Percentiles rank a stretch among this genome's conserved stretches.
phyloP scores from a whole-genome alignment of 2,329 filamentous ascomycete genomes.

The Sporothrix protearum region DNA sequence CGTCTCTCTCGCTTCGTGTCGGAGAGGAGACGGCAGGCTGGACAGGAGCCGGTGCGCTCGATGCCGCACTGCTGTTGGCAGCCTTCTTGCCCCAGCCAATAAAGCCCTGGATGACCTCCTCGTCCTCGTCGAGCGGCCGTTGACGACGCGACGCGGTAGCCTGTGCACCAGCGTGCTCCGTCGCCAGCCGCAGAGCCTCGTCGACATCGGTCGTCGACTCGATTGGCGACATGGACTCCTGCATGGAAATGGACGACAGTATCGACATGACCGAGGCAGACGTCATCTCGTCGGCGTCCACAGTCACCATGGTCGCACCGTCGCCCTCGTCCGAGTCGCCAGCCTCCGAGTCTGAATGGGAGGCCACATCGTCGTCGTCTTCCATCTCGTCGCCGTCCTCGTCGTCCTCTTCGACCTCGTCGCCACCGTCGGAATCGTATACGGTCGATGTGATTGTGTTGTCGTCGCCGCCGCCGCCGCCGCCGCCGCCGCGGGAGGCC shows the following conservation, averaged over 20 bases:
- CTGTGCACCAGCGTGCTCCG: conserved; percentile 60
- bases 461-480: conserved; percentile 46
- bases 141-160: conserved; percentile 42
- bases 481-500: no score
- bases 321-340: conserved; percentile 60
- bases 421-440: conserved; percentile 62
- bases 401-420: conserved; percentile 51
- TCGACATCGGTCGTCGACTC: conserved; percentile 73
- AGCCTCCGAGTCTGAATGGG: conserved; percentile 40
- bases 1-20: conserved; percentile 30
- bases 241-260: conserved; percentile 47
- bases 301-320: conserved; percentile 75
- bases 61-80: conserved; percentile 35
- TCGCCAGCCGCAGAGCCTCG: conserved; percentile 71
- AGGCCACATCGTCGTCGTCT: conserved; percentile 39
- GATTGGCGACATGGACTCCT: conserved; percentile 48
- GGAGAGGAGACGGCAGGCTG: conserved; percentile 27
- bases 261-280: conserved; percentile 63
- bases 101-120: conserved; percentile 72
- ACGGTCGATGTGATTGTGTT: conserved; percentile 73
- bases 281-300: conserved; percentile 75
- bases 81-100: conserved; percentile 65
- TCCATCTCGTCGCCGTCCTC: conserved; percentile 42
- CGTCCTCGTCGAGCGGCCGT: conserved; percentile 60
- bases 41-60: neutral